Percentiles rank a stretch among this genome's conserved stretches.
Conservation (phyloP, 2,329 filamentous ascomycete genomes). For the Onygenales sp. region DNA sequence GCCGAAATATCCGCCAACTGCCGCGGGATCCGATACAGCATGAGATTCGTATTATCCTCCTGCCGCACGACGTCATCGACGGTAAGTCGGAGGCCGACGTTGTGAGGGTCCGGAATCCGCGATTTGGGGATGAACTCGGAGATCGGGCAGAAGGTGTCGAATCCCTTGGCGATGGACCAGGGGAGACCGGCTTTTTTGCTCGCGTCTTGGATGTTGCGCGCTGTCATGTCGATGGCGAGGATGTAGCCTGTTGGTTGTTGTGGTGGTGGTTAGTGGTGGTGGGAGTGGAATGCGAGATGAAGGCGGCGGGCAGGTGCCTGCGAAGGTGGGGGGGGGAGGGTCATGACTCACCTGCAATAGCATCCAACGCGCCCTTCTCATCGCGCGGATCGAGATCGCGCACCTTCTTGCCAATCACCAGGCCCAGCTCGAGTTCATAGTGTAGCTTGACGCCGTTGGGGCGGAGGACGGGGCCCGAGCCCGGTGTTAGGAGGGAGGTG, state of each 20-base stretch:
- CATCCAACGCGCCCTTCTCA: constrained; percentile 64
- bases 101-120: constrained; percentile 75
- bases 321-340: background rate
- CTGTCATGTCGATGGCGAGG: constrained; percentile 94
- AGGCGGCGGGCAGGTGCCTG: background rate
- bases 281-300: background rate
- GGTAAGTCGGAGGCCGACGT: constrained; percentile 73
- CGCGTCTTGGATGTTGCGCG: constrained; percentile 88
- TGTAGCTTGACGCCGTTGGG: constrained; percentile 79
- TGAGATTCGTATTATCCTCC: constrained; percentile 80
- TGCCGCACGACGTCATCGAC: constrained; percentile 75
- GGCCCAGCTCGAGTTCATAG: constrained; percentile 88
- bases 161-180: constrained; percentile 94
- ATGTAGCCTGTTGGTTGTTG: constrained; percentile 56
- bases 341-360: constrained; percentile 57
- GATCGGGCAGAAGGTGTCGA: constrained; percentile 92
- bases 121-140: constrained; percentile 71
- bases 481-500: constrained; percentile 64
- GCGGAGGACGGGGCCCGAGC: constrained; percentile 67
- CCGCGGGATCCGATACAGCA: constrained; percentile 85
- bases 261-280: background rate
- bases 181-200: constrained; percentile 95
- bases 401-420: constrained; percentile 76
- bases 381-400: constrained; percentile 68
- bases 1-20: constrained; percentile 84